Evolutionary conservation across 768 basidiomycete species (phyloP).

Genomic region (Pleurotus citrinopileatus): DNA sequence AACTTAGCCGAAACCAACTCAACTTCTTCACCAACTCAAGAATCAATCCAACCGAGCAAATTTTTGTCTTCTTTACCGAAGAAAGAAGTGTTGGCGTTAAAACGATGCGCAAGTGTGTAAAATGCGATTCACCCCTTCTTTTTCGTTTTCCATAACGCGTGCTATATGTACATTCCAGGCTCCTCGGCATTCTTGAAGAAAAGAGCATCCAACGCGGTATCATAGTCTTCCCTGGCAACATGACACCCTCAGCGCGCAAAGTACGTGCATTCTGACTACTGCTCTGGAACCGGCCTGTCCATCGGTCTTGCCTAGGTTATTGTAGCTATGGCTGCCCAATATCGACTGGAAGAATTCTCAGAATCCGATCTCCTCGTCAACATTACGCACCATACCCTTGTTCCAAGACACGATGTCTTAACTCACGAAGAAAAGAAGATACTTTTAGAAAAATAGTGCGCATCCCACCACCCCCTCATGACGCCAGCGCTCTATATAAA

Average conservation of each 20-base stretch:
- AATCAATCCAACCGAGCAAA: constrained; percentile 67
- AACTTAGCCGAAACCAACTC: constrained; percentile 76
- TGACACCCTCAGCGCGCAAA: constrained; percentile 97
- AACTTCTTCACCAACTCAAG: constrained; percentile 86
- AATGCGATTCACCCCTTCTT: background rate
- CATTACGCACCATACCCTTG: constrained; percentile 93
- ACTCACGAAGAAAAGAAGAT: constrained; percentile 81
- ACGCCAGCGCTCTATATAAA: constrained; percentile 11
- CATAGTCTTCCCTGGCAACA: constrained; percentile 92
- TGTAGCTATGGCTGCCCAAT: constrained; percentile 82
- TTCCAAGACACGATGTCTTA: constrained; percentile 90
- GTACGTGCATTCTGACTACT: constrained; percentile 37
- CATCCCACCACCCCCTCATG: constrained; percentile 17
- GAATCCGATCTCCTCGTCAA: constrained; percentile 97
- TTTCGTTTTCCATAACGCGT: constrained; percentile 8
- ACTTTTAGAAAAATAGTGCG: constrained; percentile 91
- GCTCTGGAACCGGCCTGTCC: background rate
- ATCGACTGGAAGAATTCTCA: constrained; percentile 92
- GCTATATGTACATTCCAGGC: constrained; percentile 39
- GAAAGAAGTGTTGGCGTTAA: constrained; percentile 95
- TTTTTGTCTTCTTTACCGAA: constrained; percentile 95
- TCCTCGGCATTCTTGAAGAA: constrained; percentile 88
- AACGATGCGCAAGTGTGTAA: constrained; percentile 91
- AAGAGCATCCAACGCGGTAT: constrained; percentile 88
- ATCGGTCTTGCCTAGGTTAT: constrained; percentile 63